Evolutionary conservation across 768 basidiomycete genomes (phyloP), one percentile per base, ranked within the genome.

Genomic region (Panaeolus cyanescens): DNA sequence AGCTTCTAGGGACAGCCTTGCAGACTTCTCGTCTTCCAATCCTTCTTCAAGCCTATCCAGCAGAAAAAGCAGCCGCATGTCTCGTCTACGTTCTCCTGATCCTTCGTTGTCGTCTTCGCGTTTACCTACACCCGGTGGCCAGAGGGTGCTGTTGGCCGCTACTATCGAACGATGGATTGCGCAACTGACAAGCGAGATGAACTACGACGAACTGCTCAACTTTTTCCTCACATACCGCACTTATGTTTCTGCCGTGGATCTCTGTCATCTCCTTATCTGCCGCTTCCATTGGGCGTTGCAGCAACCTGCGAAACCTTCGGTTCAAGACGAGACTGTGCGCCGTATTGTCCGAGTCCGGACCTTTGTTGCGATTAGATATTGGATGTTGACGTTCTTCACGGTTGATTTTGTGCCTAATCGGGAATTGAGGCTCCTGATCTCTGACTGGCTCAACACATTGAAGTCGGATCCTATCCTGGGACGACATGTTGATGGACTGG

Each of bases 111-210:
- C 68, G 17, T 64, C 67, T 32, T 55, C 62, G n/a, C 61, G 56
- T 31, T 62, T 69, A 17, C 56, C 70, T 25, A 60, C 62, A 30
- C 71, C 73, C 22, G 71, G 69, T 32, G 67, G 73, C 32, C 76
- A 78, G 66, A 82, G 74, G 64, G 79, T 92, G 25, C 78, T 96
- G n/a, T 78, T 96, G 13, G 95, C 93, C 0, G 94, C 94, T 4
- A 95, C 93, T 3, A 93, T 96, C 67, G 95, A 96, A 72, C 88
- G 95, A 0, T 94, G 93, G 92, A 89, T 97, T 58, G 93, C 92
- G 0, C 93, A 96, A 68, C 77, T 96, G 54, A 96, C 95, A 31
- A 91, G 89, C 67, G 88, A 91, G 67, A 79, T 95, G 67, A 87
- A 91, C 72, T 92, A 93, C 60, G 93, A 95, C 71, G 92, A 95